These are phyloP conservation scores for Xerocomus nothofagi DNA, from an alignment of 1,284 basidiomycete genomes.

Conservation along the genomic window DNA sequence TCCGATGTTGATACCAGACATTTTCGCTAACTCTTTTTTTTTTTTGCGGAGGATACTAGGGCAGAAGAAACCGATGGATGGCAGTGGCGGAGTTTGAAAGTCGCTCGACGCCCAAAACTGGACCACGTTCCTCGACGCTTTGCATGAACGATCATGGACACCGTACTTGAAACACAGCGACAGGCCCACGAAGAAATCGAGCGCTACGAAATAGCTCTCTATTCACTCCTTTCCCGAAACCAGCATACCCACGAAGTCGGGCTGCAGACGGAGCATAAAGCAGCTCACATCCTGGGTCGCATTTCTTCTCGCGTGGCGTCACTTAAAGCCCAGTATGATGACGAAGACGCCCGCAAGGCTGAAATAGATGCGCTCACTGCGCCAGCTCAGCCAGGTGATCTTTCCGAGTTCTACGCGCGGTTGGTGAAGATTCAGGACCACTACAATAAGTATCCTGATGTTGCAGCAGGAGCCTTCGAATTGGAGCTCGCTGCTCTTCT, in stretches of 20 bases:
- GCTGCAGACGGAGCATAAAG: conserved; percentile 84
- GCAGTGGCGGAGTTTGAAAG: conserved; percentile 56
- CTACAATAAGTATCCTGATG: conserved; percentile 92
- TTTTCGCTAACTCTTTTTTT: conserved; percentile 48
- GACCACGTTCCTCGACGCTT: conserved; percentile 5
- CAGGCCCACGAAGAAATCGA: conserved; percentile 96
- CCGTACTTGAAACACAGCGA: conserved; percentile 87
- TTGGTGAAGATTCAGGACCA: conserved; percentile 95
- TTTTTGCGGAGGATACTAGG: conserved; percentile 27
- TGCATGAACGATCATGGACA: conserved; percentile 65
- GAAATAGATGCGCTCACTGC: conserved; percentile 65
- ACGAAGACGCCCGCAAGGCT: conserved; percentile 62
- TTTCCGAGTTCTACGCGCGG: conserved; percentile 92
- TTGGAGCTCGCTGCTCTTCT: conserved; percentile 78
- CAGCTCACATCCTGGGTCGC: conserved; percentile 82
- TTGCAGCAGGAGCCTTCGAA: conserved; percentile 77
- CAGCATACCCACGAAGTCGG: conserved; percentile 60
- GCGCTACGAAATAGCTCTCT: conserved; percentile 77
- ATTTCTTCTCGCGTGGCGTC: conserved; percentile 69
- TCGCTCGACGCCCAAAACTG: background rate
- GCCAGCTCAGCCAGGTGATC: conserved; percentile 63
- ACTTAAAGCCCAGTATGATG: conserved; percentile 72
- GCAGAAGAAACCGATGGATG: conserved; percentile 36
- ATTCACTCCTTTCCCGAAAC: conserved; percentile 66
- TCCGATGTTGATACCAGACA: conserved; percentile 76